Base-by-base conservation (phyloP, 192 early-diverging fungal species). In the Ambispora gerdemannii region DNA sequence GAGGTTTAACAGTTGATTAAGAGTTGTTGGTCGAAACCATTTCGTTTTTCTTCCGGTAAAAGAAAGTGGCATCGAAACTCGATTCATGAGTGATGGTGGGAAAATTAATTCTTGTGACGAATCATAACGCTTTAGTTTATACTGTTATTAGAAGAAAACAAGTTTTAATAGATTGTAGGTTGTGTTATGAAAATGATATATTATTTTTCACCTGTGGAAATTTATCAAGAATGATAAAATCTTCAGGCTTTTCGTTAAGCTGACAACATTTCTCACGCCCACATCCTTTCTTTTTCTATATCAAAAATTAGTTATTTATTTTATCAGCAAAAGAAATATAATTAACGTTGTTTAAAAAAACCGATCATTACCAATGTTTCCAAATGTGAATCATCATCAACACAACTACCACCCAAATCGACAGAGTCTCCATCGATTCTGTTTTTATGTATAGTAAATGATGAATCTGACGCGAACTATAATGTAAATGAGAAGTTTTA, bases 51-150 rank as follows among this genome's bases (percentile, higher is more conserved):
- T 76, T 38, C 81, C 77, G 50, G 75, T 68, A 73, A 90, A 89
- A 67, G 76, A 75, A 59, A 82, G 83, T 0, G 81, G 66, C 15
- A 64, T 63, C 0, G 78, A 82, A 53, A 73, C 38, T 66, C 87
- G 84, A 64, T 84, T 84, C 69, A 86, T 78, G 60, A 91, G 79
- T 47, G 80, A 76, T 11, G 85, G 83, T 50, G 89, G 89, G 76
- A 91, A 91, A 35, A 86, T 85, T 65, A 89, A 72, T 55, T 91
- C 88, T 72, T 83, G 81, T 38, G 86, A 78, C 2, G 83, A 76
- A 38, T 88, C 86, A 73, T 88, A 89, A 4, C 73, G 25, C 66
- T 85, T 77, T 80, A 90, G 88, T 52, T 78, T 70, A 36, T 75
- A 20, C 49, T 67, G 32, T 4, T 11, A 51, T 30, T 1, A 30